Percentiles rank a stretch among this genome's conserved stretches.
Evolutionary conservation across 1,284 basidiomycete genomes (phyloP).

Genomic region (Amylostereum areolatum): DNA sequence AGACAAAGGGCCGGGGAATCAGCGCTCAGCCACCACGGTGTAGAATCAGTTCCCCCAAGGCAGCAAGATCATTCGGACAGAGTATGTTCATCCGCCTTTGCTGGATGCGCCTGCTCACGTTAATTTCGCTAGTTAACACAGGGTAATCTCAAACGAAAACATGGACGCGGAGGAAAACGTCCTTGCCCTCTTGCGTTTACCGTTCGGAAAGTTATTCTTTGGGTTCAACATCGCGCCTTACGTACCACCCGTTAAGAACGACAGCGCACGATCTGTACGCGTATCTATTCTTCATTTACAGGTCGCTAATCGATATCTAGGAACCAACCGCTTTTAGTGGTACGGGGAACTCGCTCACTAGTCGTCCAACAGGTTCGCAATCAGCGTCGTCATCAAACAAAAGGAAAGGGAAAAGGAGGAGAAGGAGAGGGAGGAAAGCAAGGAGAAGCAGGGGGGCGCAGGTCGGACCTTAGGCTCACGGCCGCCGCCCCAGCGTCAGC

Average conservation of each 20-base stretch:
- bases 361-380: slow-evolving; percentile 30
- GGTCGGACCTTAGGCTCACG: too few species aligned
- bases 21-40: slow-evolving; percentile 76
- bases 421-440: too few species aligned
- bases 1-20: slow-evolving; percentile 91
- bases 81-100: slow-evolving; percentile 48
- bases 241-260: slow-evolving; percentile 51
- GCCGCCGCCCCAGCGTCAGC: slow-evolving; percentile 22
- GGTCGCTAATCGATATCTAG: too few species aligned
- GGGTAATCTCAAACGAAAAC: slow-evolving; percentile 80
- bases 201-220: slow-evolving; percentile 92
- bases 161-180: slow-evolving; percentile 75
- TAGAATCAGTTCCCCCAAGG: slow-evolving; percentile 73
- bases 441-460: too few species aligned
- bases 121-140: slow-evolving; percentile 81
- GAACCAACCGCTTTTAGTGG: slow-evolving; percentile 73
- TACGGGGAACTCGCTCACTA: slow-evolving; percentile 81
- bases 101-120: too few species aligned
- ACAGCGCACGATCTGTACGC: not conserved
- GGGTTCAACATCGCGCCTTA: slow-evolving; percentile 80
- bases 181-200: slow-evolving; percentile 86
- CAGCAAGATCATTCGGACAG: slow-evolving; percentile 85
- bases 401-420: slow-evolving; percentile 50
- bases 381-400: too few species aligned
- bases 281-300: not conserved